phyloP scores from a whole-genome alignment of 192 early-diverging fungal species.

The Diversispora epigaea region DNA sequence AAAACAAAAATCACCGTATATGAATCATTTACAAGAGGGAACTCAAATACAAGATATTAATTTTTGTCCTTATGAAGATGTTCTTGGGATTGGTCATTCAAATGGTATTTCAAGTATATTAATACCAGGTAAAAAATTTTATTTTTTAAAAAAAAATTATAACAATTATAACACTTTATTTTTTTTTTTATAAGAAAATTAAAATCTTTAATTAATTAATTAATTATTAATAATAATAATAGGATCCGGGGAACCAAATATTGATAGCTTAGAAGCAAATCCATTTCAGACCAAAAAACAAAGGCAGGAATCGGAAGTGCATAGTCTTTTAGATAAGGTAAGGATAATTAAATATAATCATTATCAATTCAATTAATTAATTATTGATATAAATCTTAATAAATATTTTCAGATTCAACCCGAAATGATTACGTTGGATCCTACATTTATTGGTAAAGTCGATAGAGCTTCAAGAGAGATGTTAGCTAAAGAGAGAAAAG shows the following conservation, averaged over 20 bases:
- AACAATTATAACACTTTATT: too few relatives aligned
- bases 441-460: constrained; percentile 75
- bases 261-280: constrained; percentile 89
- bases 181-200: too few relatives aligned
- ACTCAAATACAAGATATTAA: constrained; percentile 52
- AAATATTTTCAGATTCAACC: constrained; percentile 66
- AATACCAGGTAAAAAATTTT: constrained; percentile 64
- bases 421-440: constrained; percentile 88
- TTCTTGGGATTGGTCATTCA: constrained; percentile 81
- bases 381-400: neutral
- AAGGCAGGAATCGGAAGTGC: constrained; percentile 86
- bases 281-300: constrained; percentile 89
- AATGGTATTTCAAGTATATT: constrained; percentile 77
- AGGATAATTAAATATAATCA: neutral
- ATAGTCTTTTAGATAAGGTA: constrained; percentile 80
- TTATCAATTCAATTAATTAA: neutral
- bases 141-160: neutral
- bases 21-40: constrained; percentile 70
- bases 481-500: constrained; percentile 54
- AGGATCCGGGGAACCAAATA: constrained; percentile 96
- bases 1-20: constrained; percentile 83
- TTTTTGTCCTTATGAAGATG: constrained; percentile 97
- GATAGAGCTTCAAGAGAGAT: constrained; percentile 67
- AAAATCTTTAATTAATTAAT: too few relatives aligned
- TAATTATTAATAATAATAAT: neutral